Evolutionary conservation across 331 rosid genomes (phyloP), one percentile per base, ranked within the genome.

Genomic region (Acacia pycnantha): DNA sequence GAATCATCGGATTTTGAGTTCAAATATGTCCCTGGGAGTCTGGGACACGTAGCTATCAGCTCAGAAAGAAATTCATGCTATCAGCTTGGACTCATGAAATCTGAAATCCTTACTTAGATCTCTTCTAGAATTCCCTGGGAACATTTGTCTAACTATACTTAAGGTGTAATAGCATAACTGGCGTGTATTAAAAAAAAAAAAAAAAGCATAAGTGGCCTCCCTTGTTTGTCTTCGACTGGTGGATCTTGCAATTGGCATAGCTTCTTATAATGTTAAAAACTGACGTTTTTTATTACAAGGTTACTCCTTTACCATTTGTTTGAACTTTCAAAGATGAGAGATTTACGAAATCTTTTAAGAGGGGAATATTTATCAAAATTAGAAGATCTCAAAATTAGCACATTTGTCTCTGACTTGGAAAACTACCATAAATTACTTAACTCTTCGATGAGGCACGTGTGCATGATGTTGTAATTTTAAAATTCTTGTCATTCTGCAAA

Each of bases 401-500:
- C 48, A 44, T 16, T 54, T 71, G 22, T 61, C 24, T 26, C 65
- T 27, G 50, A 70, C 65, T 54, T 29, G 84, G 62, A 5, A 19
- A 41, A 27, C 26, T 44, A 33, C 22, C 11, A 21, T 80, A 50
- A 71, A 48, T 54, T 77, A 18, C 59, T 67, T 51, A 22, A 58
- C 61, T 58, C 70, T 73, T 46, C 33, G 29, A 71, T 73, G 54
- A 77, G 40, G 56, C 73, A 53, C 27, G 26, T 35, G 26, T 65
- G 22, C 40, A 22, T 72, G 85, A 40, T 41, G 67, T 73, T 79
- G 75, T 58, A 76, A 72, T 79, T 44, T 77, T 33, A 58, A 73
- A 43, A 77, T 51, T 41, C 24, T 37, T 48, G 67, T 29, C 53
- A n/a, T 77, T 75, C 48, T 67, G 74, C 35, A 35, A 6, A 13